Evolutionary conservation across 2,329 filamentous ascomycete species (phyloP).

Genomic region (Fonsecaea monophora): DNA sequence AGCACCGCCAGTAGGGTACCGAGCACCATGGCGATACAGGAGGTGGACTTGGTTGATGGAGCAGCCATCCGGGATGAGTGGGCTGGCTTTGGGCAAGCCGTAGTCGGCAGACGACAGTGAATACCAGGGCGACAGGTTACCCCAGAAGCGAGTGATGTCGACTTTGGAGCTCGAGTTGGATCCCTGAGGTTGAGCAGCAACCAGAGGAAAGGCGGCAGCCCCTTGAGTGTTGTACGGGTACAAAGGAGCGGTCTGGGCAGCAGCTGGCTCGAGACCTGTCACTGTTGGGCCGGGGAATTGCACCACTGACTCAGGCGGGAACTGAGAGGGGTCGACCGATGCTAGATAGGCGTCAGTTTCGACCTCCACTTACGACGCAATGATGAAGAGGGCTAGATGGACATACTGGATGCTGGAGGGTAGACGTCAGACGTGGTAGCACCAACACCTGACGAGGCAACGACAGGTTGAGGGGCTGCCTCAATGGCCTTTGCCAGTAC

Average conservation of each 20-base stretch:
- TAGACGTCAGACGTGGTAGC: background rate
- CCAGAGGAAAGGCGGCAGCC: slow-evolving; percentile 14
- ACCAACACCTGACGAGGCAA: background rate
- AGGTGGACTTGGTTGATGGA: slow-evolving; percentile 75
- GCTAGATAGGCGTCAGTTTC: slow-evolving; percentile 6
- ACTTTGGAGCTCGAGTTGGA: slow-evolving; percentile 12
- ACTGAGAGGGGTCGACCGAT: slow-evolving; percentile 2
- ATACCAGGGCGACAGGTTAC: slow-evolving; percentile 21
- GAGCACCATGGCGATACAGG: slow-evolving; percentile 74
- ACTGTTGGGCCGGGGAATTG: slow-evolving; percentile 13
- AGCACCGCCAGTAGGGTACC: slow-evolving; percentile 71
- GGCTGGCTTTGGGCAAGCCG: slow-evolving; percentile 11
- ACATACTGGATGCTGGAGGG: background rate
- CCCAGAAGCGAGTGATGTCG: slow-evolving; percentile 17
- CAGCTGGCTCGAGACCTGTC: slow-evolving; percentile 15
- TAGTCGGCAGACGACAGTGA: slow-evolving; percentile 18
- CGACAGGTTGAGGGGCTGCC: background rate
- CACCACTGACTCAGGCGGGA: slow-evolving; percentile 9
- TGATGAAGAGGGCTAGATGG: background rate
- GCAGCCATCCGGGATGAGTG: slow-evolving; percentile 61
- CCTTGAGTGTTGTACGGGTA: slow-evolving; percentile 19
- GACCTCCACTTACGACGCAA: background rate
- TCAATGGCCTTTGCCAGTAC: background rate
- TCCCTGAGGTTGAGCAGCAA: slow-evolving; percentile 13
- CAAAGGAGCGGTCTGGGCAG: slow-evolving; percentile 13